Evolutionary conservation across 257 asterid species (phyloP), one percentile per base, ranked within the genome.

Genomic region (Solanum chilense): DNA sequence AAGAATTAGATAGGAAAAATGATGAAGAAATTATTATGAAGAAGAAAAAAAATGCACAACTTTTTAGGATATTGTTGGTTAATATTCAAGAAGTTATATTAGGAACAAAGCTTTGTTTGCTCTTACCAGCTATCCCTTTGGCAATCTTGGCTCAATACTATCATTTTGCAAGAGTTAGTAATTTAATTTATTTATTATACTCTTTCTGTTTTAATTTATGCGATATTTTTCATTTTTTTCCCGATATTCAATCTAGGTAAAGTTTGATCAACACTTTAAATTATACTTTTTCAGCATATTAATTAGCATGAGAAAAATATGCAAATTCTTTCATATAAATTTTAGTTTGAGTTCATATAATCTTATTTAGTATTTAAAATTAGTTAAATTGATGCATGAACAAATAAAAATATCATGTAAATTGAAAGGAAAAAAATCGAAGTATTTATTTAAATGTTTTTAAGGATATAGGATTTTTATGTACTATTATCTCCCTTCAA

Each of bases 61-160:
- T 49, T 29, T 86, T 76, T 66, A 58, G 87, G 60, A 58, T 68
- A 31, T 80, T 91, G 39, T 49, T 89, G 86, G 85, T 39, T 25
- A 89, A 91, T 49, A 20, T 91, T 60, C 90, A 86, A 77, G 23
- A 87, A 41, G 92, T 91, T 71, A 49, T 91, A 56, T 87, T 91
- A 86, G 93, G 92, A 41, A 91, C 91, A 11, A 91, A 91, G 86
- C 90, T 91, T 75, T 91, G 92, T 29, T 47, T 91, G 44, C 90
- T 91, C 31, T 83, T 91, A 73, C 92, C 92, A 39, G 93, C 91
- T 16, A 86, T 91, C 68, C 93, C 93, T 86, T 52, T 87, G 41
- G 93, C 93, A 27, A 73, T 90, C 13, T 12, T 91, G 3, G 93
- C 90, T 21, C 78, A 91, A 42, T 86, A 42, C 86, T 49, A 21